Base-by-base conservation (phyloP, 1,284 basidiomycete species). In the Puccinia brachypodii region DNA sequence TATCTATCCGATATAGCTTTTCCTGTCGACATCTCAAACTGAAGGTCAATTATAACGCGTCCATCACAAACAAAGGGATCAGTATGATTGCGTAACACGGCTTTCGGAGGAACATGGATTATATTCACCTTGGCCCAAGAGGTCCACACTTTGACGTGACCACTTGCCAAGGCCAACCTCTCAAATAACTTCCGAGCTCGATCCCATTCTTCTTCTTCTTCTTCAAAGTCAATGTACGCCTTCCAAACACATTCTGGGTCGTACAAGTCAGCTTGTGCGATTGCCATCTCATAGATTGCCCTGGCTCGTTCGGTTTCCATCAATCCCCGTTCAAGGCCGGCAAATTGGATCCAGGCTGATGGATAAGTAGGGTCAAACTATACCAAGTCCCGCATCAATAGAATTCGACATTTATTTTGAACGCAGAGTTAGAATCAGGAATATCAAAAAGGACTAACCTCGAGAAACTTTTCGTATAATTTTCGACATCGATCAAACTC, bases 221-320 rank as follows among this genome's bases (percentile, higher is more conserved):
- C 92, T 87, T 96, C 95, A 84, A 95, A 95, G 88, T 99, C 96
- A 88, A 99, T 95, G 87, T 95, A 99, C 3, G 94, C 94, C 86
- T 89, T 88, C 95, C 95, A 96, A n/a, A 98, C 90, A 14, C 98
- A 89, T 87, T 99, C 97, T 1, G 97, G 97, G 95, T 98, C 98
- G 81, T 97, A 95, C 58, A 99, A 89, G n/a, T 92, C 91, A 0
- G 90, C 87, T 85, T 99, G 97, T 2, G 92, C 89, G n/a, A 96
- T 91, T 2, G 94, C 97, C 53, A 99, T 91, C 87, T 99, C 96
- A 87, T 95, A 99, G 85, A 99, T 95, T 2, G 92, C 96, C 19
- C 98, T 92, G 2, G 95, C 94, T 68, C 97, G 94, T 36, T 92
- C 89, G 86, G 93, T 92, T 87, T 99, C 97, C 87, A 94, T 94